Evolutionary conservation across 768 basidiomycete species (phyloP), one percentile per base, ranked within the genome.

Genomic region (Trametes punicea): DNA sequence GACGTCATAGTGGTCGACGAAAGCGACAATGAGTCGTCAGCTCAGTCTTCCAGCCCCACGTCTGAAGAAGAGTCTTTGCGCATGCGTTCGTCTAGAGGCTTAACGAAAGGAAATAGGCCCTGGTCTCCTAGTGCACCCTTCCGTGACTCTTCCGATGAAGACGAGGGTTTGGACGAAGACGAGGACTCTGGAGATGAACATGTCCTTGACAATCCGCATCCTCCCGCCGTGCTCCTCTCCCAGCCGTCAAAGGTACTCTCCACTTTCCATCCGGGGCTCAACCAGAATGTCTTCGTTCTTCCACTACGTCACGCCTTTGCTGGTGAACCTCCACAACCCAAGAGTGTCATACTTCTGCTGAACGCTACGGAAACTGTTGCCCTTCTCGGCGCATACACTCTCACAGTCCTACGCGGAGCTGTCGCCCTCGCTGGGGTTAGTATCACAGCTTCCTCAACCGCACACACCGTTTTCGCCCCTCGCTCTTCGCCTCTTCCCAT

Each of bases 401-500:
- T 96, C 15, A 75, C 76, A 0, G 78, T 93, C 23, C 65, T 94
- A 4, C 81, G 75, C 46, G 88, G 90, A 0, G 70, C 78, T 15
- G 58, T 94, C 48, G 70, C 74, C 2, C 45, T 93, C 0, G 74
- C 77, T n/a, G 89, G 88, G 2, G 75, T 80, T 10, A 72, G 70
- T 1, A 65, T 89, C 7, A 45, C 55, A 0, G 63, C 81, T 6
- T 81, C 81, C 1, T 41, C 62, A 1, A 64, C 51, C 2, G 54
- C 62, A 5, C 75, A 91, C 61, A 71, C 70, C 11, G 74, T 95
- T 25, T 95, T 83, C 65, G 88, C 91, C 0, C 91, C 93, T 0
- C 77, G 82, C 3, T 90, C 85, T 0, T 82, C 90, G n/a, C 90
- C 92, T 0, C 66, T 94, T 5, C 90, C 92, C 0, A 66, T 76